These are phyloP conservation scores for Mucor mucedo DNA, from an alignment of 371 early-diverging fungal genomes.

Conservation along the genomic window DNA sequence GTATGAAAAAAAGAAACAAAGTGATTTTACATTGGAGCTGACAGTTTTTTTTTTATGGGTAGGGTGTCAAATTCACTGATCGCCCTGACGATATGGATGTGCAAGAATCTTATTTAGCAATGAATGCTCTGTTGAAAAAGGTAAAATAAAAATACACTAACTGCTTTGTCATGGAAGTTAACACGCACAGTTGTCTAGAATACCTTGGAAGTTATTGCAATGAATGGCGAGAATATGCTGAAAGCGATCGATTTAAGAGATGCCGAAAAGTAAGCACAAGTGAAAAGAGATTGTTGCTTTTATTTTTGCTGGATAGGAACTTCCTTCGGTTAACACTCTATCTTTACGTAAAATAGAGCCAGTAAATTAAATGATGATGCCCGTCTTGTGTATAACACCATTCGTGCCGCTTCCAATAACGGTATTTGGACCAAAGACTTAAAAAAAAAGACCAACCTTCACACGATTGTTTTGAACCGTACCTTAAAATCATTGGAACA, in stretches of 20 bases:
- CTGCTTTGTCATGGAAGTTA: background rate
- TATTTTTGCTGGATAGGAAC: background rate
- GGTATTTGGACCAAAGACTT: constrained; percentile 95
- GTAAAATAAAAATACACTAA: constrained; percentile 29
- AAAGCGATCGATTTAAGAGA: constrained; percentile 45
- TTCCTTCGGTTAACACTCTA: too few relatives aligned
- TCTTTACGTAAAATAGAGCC: constrained; percentile 32
- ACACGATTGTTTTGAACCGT: constrained; percentile 80
- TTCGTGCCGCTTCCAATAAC: constrained; percentile 81
- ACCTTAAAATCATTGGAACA: constrained; percentile 86
- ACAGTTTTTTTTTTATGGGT: background rate
- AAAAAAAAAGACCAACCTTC: constrained; percentile 85
- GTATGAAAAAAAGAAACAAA: constrained; percentile 1
- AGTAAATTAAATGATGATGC: constrained; percentile 49
- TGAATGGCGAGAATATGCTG: constrained; percentile 49
- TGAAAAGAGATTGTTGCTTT: too few relatives aligned
- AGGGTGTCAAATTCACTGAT: constrained; percentile 52
- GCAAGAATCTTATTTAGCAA: constrained; percentile 46
- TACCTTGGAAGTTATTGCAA: constrained; percentile 33
- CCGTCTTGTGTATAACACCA: constrained; percentile 78
- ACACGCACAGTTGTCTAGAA: constrained; percentile 17
- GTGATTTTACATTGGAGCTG: too few relatives aligned
- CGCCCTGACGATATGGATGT: constrained; percentile 51
- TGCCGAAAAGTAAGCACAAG: constrained; percentile 47
- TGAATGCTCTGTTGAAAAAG: constrained; percentile 59